A percentile compares a stretch with the other conserved stretches of the same genome.
Conservation (phyloP, 305 asterid genomes). For the Plantago coronopus region DNA sequence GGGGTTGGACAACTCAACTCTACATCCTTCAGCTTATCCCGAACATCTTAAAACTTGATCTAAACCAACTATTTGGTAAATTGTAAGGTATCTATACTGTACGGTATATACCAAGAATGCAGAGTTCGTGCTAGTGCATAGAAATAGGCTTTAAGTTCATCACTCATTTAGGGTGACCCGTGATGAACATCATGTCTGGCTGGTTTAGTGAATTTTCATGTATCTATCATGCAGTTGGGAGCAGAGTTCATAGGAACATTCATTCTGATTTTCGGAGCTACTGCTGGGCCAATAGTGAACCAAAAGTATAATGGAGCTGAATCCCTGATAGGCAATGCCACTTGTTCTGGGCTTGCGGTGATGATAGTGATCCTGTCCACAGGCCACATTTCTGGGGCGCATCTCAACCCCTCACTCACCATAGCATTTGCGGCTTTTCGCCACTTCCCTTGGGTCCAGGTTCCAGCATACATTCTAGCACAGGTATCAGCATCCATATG, state of each 20-base stretch:
- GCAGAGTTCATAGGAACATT: constrained; percentile 98
- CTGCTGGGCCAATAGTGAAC: constrained; percentile 91
- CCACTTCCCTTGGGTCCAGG: constrained; percentile 90
- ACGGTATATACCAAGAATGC: too few species aligned
- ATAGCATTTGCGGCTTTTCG: constrained; percentile 86
- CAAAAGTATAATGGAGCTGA: constrained; percentile 72
- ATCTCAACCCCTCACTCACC: constrained; percentile 82
- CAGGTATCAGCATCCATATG: constrained; percentile 88
- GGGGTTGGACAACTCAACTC: too few species aligned
- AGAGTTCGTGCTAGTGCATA: too few species aligned
- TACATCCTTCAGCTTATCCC: too few species aligned
- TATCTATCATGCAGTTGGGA: constrained; percentile 48
- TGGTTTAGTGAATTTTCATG: too few species aligned
- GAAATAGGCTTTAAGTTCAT: too few species aligned
- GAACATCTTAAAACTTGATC: too few species aligned
- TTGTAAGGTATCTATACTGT: too few species aligned
- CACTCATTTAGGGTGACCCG: too few species aligned
- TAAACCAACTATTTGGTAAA: too few species aligned
- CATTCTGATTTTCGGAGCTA: constrained; percentile 79
- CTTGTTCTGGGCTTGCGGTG: constrained; percentile 80
- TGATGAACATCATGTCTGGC: too few species aligned
- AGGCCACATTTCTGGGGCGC: constrained; percentile 96
- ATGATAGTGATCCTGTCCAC: constrained; percentile 87
- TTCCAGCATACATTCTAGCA: constrained; percentile 80
- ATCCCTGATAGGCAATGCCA: constrained; percentile 77